A percentile compares a stretch with the other conserved stretches of the same genome.
Conservation (phyloP, 306 rosid genomes). For the Lotus japonicus region DNA sequence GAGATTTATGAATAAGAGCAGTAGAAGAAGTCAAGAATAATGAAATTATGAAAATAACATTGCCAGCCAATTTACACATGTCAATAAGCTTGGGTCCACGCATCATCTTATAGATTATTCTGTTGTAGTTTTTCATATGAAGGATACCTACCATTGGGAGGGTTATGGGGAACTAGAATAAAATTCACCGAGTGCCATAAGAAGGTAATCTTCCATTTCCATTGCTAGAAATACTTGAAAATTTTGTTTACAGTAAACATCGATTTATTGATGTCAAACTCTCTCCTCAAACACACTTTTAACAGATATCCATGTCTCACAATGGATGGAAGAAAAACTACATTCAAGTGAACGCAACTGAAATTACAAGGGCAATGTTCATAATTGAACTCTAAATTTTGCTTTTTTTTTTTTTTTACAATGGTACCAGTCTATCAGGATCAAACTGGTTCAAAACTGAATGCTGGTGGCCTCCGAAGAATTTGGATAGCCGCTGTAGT, state of each 20-base stretch:
- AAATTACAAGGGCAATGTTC: too few relatives aligned
- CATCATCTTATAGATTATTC: not conserved
- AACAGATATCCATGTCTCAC: too few relatives aligned
- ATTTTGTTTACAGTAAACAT: not conserved
- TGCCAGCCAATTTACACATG: too few relatives aligned
- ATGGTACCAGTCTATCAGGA: not conserved
- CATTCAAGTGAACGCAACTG: too few relatives aligned
- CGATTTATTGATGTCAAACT: not conserved
- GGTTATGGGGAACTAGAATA: not conserved
- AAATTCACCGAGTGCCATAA: not conserved
- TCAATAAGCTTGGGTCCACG: not conserved
- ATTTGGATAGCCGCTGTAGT: conserved; percentile 53
- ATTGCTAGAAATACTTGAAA: not conserved
- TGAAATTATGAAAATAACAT: not conserved
- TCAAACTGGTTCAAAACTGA: conserved; percentile 31
- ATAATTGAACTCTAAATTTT: not conserved
- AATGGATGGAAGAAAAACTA: too few relatives aligned
- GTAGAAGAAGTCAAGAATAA: not conserved
- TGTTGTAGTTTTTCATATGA: not conserved
- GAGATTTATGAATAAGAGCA: not conserved
- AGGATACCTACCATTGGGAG: not conserved
- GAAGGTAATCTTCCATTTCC: too few relatives aligned
- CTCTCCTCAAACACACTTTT: not conserved
- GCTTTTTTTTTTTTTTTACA: not conserved
- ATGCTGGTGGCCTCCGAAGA: conserved; percentile 31